Evolutionary conservation across 306 rosid species (phyloP).

Genomic region (Luffa acutangula): DNA sequence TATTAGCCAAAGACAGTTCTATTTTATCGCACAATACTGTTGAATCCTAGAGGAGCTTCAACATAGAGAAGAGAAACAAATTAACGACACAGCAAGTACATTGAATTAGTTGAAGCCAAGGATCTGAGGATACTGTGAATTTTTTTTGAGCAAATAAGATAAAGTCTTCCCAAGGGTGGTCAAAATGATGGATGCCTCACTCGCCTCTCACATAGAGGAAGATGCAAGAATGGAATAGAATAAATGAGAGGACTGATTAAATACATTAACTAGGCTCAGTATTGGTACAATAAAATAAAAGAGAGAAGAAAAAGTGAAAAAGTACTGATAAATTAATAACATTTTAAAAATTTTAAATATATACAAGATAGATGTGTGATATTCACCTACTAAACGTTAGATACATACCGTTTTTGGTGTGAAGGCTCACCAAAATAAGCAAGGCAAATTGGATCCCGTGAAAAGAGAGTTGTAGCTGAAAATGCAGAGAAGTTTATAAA

Average conservation of each 20-base stretch:
- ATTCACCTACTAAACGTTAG: not conserved
- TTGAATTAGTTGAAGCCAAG: not conserved
- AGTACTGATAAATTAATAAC: not conserved
- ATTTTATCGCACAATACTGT: not conserved
- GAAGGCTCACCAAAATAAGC: slow-evolving; percentile 82
- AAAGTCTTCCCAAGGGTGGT: not conserved
- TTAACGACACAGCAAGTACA: not conserved
- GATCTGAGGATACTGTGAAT: not conserved
- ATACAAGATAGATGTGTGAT: not conserved
- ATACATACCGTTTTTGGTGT: slow-evolving; percentile 54
- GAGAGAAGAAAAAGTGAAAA: not conserved
- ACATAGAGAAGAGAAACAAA: not conserved
- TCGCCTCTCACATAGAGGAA: not conserved
- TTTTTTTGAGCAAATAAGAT: not conserved
- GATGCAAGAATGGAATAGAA: not conserved
- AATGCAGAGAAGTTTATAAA: slow-evolving; percentile 4
- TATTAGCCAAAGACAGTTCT: not conserved
- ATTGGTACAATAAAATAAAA: not conserved
- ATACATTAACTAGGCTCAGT: not conserved
- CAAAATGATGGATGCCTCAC: not conserved
- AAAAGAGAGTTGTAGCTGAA: slow-evolving; percentile 3
- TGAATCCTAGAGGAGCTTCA: not conserved
- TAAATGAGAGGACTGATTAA: not conserved
- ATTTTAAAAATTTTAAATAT: not conserved
- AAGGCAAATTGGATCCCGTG: slow-evolving; percentile 81